Evolutionary conservation across 352 stramenopile species (phyloP).

Genomic region (Globisporangium polare): DNA sequence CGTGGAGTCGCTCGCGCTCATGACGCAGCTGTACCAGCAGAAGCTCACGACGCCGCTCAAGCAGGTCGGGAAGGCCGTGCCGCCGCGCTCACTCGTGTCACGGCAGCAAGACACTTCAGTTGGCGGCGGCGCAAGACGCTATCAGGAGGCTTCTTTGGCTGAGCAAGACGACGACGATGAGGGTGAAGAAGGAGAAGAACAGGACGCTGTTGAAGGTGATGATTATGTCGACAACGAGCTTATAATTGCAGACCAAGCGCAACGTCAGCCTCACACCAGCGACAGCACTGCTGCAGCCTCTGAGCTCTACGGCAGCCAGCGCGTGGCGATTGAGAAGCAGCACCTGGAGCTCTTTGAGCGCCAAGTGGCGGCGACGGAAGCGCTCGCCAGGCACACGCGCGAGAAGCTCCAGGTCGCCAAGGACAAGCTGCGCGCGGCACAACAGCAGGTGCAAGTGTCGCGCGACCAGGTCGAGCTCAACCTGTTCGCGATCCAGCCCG

Average conservation of each 20-base stretch:
- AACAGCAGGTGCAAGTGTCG: neutral
- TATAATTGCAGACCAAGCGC: too few species aligned
- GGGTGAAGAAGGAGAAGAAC: neutral
- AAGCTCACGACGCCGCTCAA: conserved; percentile 3
- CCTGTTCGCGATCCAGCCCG: conserved; percentile 1
- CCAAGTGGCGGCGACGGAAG: conserved; percentile 1
- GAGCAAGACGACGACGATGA: neutral
- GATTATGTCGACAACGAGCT: too few species aligned
- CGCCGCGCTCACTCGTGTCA: neutral
- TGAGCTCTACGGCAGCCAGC: neutral
- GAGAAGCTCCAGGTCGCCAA: neutral
- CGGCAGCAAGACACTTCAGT: neutral
- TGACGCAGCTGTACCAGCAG: neutral
- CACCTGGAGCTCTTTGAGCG: conserved; percentile 2
- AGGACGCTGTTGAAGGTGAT: neutral
- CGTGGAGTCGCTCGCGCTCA: neutral
- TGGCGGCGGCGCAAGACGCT: neutral
- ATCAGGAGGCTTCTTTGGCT: neutral
- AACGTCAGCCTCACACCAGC: neutral
- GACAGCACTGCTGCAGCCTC: neutral
- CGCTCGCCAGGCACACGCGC: neutral
- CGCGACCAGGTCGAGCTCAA: conserved; percentile 5
- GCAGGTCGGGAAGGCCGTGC: neutral
- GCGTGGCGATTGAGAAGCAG: neutral
- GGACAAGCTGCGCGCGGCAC: neutral